These are phyloP conservation scores for Amborella trichopoda DNA, from an alignment of 164 flowering plant genomes.

Conservation along the genomic window DNA sequence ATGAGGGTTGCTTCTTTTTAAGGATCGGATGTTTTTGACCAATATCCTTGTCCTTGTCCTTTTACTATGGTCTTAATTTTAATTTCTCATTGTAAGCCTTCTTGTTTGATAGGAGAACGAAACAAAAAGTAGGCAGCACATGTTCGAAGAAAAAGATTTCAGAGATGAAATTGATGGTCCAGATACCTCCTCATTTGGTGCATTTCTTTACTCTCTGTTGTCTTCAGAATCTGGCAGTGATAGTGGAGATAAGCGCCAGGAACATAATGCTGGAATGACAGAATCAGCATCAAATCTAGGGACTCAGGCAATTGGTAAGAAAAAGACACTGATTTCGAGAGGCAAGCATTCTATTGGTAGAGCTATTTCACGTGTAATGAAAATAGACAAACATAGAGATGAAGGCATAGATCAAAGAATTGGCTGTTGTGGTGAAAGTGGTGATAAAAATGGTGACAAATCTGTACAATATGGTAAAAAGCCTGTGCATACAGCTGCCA, in stretches of 20 bases:
- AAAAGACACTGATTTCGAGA: constrained; percentile 51
- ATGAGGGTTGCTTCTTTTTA: no score
- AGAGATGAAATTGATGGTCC: constrained; percentile 48
- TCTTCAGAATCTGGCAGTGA: constrained; percentile 47
- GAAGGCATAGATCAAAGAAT: constrained; percentile 23
- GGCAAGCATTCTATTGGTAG: constrained; percentile 57
- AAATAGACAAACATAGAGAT: constrained; percentile 31
- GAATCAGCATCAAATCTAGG: constrained; percentile 16
- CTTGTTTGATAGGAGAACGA: constrained; percentile 9
- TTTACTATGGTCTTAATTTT: no score
- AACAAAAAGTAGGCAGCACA: constrained; percentile 19
- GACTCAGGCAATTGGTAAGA: constrained; percentile 28
- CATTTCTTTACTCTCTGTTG: constrained; percentile 69
- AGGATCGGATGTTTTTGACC: no score
- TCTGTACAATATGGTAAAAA: constrained; percentile 29
- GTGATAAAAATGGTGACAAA: constrained; percentile 18
- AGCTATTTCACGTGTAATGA: constrained; percentile 46
- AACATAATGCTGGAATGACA: constrained; percentile 10
- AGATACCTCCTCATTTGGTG: constrained; percentile 90
- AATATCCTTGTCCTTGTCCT: no score
- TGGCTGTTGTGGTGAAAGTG: constrained; percentile 18
- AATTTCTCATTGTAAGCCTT: no score
- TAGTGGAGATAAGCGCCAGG: constrained; percentile 6
- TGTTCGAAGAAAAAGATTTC: constrained; percentile 24
- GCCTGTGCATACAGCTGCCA: constrained; percentile 18